Percentiles rank a stretch among this genome's conserved stretches.
Evolutionary conservation across 2,329 filamentous ascomycete species (phyloP).

Genomic region (Aspergillus aculeatus): DNA sequence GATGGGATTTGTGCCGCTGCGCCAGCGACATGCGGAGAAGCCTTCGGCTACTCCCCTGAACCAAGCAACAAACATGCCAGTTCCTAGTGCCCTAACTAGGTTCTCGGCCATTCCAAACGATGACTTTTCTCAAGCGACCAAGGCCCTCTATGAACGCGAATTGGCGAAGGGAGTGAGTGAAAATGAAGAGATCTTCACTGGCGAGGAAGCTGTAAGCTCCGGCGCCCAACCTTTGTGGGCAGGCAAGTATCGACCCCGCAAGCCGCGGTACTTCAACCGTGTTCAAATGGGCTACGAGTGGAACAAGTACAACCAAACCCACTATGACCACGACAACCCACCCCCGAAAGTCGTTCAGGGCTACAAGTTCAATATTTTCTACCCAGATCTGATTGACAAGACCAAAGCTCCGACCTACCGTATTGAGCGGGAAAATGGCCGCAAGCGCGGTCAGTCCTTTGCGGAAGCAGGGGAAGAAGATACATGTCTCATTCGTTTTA

Average conservation of each 20-base stretch:
- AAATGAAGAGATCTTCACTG: constrained; percentile 92
- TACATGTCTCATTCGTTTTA: constrained; percentile 93
- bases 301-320: constrained; percentile 99
- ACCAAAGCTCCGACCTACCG: constrained; percentile 91
- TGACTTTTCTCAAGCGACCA: constrained; percentile 83
- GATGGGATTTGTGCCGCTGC: constrained; percentile 66
- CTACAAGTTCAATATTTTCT: constrained; percentile 99
- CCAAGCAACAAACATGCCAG: constrained; percentile 45
- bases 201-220: constrained; percentile 74
- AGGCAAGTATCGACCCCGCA: constrained; percentile 80
- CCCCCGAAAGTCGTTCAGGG: constrained; percentile 97
- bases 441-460: constrained; percentile 86
- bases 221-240: constrained; percentile 72
- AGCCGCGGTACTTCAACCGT: constrained; percentile 95
- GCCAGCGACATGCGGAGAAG: constrained; percentile 44
- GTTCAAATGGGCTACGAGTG: constrained; percentile 99
- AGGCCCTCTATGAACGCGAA: constrained; percentile 87
- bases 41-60: constrained; percentile 30
- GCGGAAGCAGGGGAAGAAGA: constrained; percentile 94
- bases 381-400: constrained; percentile 94
- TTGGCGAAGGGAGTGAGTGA: constrained; percentile 87
- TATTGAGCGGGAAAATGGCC: constrained; percentile 89
- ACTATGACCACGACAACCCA: constrained; percentile 97
- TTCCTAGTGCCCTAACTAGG: constrained; percentile 59
- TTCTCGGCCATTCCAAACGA: constrained; percentile 70